Evolutionary conservation across 345 rosid genomes (phyloP), one percentile per base, ranked within the genome.

Genomic region (Triadica sebifera): DNA sequence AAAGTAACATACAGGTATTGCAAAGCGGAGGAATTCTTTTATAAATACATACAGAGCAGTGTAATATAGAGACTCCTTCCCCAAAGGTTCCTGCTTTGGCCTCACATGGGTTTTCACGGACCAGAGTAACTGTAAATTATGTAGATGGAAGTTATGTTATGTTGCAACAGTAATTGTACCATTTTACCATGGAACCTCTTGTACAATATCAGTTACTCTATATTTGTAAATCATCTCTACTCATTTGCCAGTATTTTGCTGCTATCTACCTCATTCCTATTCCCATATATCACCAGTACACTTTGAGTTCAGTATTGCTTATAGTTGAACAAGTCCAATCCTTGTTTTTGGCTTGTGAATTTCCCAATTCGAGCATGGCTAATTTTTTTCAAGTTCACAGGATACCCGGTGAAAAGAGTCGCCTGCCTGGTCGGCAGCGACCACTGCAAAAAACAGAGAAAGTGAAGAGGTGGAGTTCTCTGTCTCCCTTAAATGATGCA

Each of bases 11-110:
- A 67, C 67, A 69, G 52, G 3, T 77, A 82, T 58, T 91, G 97
- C 63, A 81, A 59, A 73, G 90, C 88, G 73, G 96, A 95, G 81
- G 92, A 88, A 77, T 78, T 81, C 77, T 93, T 91, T 79, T 86
- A 69, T 70, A 93, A 91, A 80, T 91, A 93, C 78, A 86, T 88
- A 62, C 81, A 75, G 59, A 56, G 79, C 80, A 80, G 73, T 64
- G 38, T 46, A 25, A 22, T 74, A 43, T 65, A 66, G 34, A 57
- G 7, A 25, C n/a, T 46, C 1, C 45, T 12, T 13, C 12, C 17
- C 20, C 43, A 17, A 8, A 13, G 22, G n/a, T 45, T n/a, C 56
- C 13, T 58, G 38, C 66, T 47, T 59, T 17, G 19, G 41, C 9
- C 57, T 46, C 43, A 15, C 20, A 8, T 7, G 3, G 57, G 58